Evolutionary conservation across 257 asterid species (phyloP).

Genomic region (Nicotiana attenuata): DNA sequence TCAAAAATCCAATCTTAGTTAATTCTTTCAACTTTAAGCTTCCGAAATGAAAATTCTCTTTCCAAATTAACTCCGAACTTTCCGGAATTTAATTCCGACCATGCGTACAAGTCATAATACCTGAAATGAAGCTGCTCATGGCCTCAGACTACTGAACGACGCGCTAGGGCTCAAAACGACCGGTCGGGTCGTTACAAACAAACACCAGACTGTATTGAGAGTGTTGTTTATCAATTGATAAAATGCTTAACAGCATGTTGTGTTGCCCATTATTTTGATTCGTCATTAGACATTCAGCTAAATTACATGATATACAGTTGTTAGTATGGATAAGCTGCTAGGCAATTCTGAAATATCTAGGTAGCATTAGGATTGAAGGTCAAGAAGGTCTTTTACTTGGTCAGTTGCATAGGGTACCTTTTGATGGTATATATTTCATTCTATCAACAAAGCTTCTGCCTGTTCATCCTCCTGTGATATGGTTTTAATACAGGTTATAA

Average conservation of each 20-base stretch:
- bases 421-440: neutral
- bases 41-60: no score
- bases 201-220: neutral
- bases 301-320: neutral
- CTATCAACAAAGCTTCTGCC: neutral
- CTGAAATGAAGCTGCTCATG: no score
- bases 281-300: neutral
- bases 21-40: no score
- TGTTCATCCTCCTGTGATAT: neutral
- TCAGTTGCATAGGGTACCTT: no score
- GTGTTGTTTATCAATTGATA: neutral
- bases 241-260: neutral
- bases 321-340: neutral
- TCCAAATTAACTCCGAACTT: no score
- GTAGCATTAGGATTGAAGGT: neutral
- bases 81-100: no score
- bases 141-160: no score
- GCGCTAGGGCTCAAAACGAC: no score
- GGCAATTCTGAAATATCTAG: neutral
- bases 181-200: no score
- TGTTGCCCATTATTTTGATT: neutral
- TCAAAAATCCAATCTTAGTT: no score
- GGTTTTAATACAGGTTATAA: conserved; percentile 16
- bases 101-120: no score
- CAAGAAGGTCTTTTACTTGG: neutral